These are phyloP conservation scores for Ustilago curta DNA, from an alignment of 1,284 basidiomycete species.

Conservation along the genomic window DNA sequence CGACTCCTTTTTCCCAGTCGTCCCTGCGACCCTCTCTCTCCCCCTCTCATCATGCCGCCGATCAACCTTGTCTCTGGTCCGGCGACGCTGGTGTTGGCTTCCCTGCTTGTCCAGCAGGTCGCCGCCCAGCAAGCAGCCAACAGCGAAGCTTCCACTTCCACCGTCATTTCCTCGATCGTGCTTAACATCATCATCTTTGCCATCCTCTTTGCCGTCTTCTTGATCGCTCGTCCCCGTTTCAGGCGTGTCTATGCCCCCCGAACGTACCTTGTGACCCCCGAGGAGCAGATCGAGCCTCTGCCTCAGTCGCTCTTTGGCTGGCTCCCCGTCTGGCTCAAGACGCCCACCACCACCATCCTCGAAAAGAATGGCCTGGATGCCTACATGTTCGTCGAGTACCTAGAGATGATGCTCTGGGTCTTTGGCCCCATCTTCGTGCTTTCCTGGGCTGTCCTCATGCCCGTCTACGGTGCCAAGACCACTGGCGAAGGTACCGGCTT, in stretches of 20 bases:
- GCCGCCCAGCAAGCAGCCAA: slow-evolving; percentile 29
- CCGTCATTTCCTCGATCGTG: slow-evolving; percentile 66
- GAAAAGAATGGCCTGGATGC: slow-evolving; percentile 86
- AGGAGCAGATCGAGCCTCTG: slow-evolving; percentile 68
- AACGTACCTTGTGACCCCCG: slow-evolving; percentile 64
- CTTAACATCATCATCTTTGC: slow-evolving; percentile 65
- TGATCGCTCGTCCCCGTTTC: slow-evolving; percentile 69
- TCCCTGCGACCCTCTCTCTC: slow-evolving; percentile 11
- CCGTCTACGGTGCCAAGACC: slow-evolving; percentile 72
- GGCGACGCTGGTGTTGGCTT: slow-evolving; percentile 32
- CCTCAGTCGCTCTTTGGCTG: slow-evolving; percentile 69
- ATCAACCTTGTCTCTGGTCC: slow-evolving; percentile 39
- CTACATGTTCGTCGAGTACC: slow-evolving; percentile 91
- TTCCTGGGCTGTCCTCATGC: slow-evolving; percentile 74
- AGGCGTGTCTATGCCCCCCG: slow-evolving; percentile 70
- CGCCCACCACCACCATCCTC: slow-evolving; percentile 64
- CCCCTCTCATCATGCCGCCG: slow-evolving; percentile 37
- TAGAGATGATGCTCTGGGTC: slow-evolving; percentile 81
- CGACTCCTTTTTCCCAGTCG: slow-evolving; percentile 15
- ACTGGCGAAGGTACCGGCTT: slow-evolving; percentile 74
- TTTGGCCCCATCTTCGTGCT: slow-evolving; percentile 77
- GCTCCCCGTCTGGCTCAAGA: slow-evolving; percentile 69
- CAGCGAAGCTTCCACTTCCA: slow-evolving; percentile 55
- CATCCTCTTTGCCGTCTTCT: slow-evolving; percentile 67
- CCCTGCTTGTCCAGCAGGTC: slow-evolving; percentile 35